Evolutionary conservation across 305 asterid species (phyloP), one percentile per base, ranked within the genome.

Genomic region (Rubia tinctorum): DNA sequence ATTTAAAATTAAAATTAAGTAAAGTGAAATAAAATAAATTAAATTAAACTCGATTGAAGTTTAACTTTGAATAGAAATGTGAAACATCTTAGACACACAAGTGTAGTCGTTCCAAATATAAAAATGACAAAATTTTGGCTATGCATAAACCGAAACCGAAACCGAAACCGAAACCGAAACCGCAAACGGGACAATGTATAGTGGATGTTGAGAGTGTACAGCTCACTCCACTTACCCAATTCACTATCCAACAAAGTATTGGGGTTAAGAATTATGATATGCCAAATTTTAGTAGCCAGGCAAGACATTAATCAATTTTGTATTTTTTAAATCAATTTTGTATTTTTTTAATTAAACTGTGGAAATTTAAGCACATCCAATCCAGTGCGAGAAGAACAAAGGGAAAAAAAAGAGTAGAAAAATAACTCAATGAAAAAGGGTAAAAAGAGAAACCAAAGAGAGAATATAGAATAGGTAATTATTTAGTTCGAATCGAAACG

Each of bases 201-300:
- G 71, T 55, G 40, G 76, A 70, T 67, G 65, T 14, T 12, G 27
- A 18, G 10, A 15, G 47, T 56, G 71, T 71, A 80, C 84, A 82
- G 82, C 80, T 82, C 83, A 84, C 73, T 75, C 84, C 80, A 77
- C 72, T 76, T 15, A 63, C 60, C 68, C 75, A 59, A 51, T 69
- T 75, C 53, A 69, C 73, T 73, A 73, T 60, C 78, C 81, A 79
- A 74, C 73, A 80, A 78, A 68, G 75, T 18, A 47, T 53, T 73
- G 61, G 40, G 23, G 15, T 72, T 66, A 73, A 63, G 64, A 73
- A 59, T 53, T 60, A 72, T 60, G 40, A 13, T 40, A 65, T 45
- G 68, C 34, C 17, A 30, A 47, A 73, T 20, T 68, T 51, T 61
- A 68, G 30, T 63, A 73, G 73, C 45, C 55, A 53, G 72, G 69